Evolutionary conservation across 148 eudicot genomes (phyloP).

Genomic region (Diospyros kaki): DNA sequence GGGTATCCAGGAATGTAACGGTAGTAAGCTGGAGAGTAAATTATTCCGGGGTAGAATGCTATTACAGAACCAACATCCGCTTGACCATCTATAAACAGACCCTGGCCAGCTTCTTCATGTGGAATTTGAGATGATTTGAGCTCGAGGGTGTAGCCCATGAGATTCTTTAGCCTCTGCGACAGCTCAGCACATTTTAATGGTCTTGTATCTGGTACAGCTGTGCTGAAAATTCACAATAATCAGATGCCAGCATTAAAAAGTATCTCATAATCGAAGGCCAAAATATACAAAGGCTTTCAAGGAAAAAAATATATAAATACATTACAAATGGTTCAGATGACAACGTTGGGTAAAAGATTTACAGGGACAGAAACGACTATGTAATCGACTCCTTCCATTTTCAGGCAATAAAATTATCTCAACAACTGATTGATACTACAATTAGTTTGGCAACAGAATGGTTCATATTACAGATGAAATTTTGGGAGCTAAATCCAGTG

Average conservation of each 20-base stretch:
- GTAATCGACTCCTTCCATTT: neutral
- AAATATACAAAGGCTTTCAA: too few species aligned
- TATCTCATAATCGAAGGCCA: neutral
- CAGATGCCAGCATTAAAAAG: conserved; percentile 14
- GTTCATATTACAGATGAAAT: neutral
- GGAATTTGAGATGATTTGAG: conserved; percentile 70
- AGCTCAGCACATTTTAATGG: conserved; percentile 55
- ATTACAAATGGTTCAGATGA: neutral
- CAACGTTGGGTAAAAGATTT: neutral
- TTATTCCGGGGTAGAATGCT: conserved; percentile 84
- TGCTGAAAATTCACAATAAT: conserved; percentile 48
- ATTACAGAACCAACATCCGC: conserved; percentile 82
- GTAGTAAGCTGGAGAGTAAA: conserved; percentile 89
- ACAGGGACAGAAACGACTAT: neutral
- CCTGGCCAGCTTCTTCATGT: conserved; percentile 86
- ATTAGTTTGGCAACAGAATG: neutral
- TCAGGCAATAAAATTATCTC: neutral
- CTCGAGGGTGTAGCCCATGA: conserved; percentile 70
- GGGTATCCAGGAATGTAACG: conserved; percentile 94
- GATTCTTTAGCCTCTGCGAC: conserved; percentile 52
- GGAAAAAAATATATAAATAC: neutral
- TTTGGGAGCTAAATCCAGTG: neutral
- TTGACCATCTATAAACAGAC: conserved; percentile 77
- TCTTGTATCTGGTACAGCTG: conserved; percentile 69
- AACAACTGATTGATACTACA: neutral